A percentile compares a stretch with the other conserved stretches of the same genome.
These are phyloP conservation scores for Yarrowia sp. DNA, from an alignment of 805 yeast species.

Conservation along the genomic window DNA sequence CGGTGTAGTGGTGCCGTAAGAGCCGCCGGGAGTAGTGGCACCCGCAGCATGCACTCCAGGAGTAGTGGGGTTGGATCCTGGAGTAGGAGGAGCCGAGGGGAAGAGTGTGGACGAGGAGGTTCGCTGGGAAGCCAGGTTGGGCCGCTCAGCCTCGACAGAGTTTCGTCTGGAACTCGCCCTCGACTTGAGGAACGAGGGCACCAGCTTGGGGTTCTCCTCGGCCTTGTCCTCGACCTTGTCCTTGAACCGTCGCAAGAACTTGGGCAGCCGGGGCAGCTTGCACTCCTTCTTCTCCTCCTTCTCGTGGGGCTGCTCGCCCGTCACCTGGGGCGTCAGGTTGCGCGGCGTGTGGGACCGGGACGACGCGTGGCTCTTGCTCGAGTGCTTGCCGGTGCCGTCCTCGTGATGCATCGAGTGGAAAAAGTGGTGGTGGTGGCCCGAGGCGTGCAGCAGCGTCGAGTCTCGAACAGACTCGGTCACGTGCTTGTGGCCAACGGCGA, in stretches of 20 bases:
- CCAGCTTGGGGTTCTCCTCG: slow-evolving; percentile 4
- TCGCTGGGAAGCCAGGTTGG: neutral
- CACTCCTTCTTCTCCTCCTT: slow-evolving; percentile 5
- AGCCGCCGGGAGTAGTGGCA: neutral
- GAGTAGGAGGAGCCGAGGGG: slow-evolving; percentile 8
- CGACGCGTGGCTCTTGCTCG: slow-evolving; percentile 10
- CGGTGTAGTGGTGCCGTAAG: neutral
- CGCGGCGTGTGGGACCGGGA: slow-evolving; percentile 10
- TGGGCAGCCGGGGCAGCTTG: slow-evolving; percentile 26
- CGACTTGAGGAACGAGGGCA: slow-evolving; percentile 11
- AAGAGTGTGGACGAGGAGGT: slow-evolving; percentile 3
- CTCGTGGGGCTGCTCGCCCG: slow-evolving; percentile 21
- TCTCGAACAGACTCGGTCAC: slow-evolving; percentile 35
- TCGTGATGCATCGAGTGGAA: slow-evolving; percentile 7
- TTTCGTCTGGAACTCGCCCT: neutral
- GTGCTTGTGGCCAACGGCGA: slow-evolving; percentile 18
- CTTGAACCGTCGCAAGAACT: slow-evolving; percentile 35
- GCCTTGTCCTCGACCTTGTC: slow-evolving; percentile 9
- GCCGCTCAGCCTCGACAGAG: slow-evolving; percentile 6
- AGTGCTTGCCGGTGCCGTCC: neutral
- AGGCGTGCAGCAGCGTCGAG: slow-evolving; percentile 33
- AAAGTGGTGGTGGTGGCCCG: slow-evolving; percentile 34
- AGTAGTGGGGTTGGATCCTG: slow-evolving; percentile 10
- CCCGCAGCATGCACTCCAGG: neutral
- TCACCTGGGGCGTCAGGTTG: slow-evolving; percentile 27